These are phyloP conservation scores for Colletotrichum sp. DNA, from an alignment of 2,329 filamentous ascomycete genomes.

Conservation along the genomic window DNA sequence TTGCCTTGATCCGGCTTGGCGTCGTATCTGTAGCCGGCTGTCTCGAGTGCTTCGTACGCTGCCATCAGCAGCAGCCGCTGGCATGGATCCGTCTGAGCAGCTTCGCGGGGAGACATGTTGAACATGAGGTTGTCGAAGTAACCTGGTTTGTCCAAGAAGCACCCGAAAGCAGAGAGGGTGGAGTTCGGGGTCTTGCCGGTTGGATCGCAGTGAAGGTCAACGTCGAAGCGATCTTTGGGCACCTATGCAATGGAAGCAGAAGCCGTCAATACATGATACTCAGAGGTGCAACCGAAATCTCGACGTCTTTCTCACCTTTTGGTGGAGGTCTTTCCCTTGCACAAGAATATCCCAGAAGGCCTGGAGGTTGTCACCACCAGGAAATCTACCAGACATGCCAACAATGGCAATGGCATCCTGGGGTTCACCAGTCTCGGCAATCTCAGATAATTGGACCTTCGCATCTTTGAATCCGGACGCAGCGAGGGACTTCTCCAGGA, in stretches of 20 bases:
- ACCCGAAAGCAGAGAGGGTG: slow-evolving; percentile 72
- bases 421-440: background rate
- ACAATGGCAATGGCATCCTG: slow-evolving; percentile 58
- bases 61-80: slow-evolving; percentile 67
- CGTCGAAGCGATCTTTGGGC: slow-evolving; percentile 72
- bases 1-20: background rate
- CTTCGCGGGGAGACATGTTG: slow-evolving; percentile 83
- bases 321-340: slow-evolving; percentile 69
- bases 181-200: slow-evolving; percentile 73
- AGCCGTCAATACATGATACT: background rate
- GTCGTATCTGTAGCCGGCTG: slow-evolving; percentile 48
- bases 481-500: background rate
- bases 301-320: background rate
- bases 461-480: background rate
- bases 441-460: background rate
- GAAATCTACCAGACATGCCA: slow-evolving; percentile 70
- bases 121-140: slow-evolving; percentile 81
- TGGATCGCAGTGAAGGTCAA: slow-evolving; percentile 69
- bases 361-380: slow-evolving; percentile 34
- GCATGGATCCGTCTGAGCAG: slow-evolving; percentile 66
- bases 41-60: slow-evolving; percentile 70
- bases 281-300: background rate
- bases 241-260: slow-evolving; percentile 44
- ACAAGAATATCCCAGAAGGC: slow-evolving; percentile 67
- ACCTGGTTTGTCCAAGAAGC: slow-evolving; percentile 72